Conservation (phyloP, 1,284 basidiomycete genomes). For the Sphaerobolus stellatus region DNA sequence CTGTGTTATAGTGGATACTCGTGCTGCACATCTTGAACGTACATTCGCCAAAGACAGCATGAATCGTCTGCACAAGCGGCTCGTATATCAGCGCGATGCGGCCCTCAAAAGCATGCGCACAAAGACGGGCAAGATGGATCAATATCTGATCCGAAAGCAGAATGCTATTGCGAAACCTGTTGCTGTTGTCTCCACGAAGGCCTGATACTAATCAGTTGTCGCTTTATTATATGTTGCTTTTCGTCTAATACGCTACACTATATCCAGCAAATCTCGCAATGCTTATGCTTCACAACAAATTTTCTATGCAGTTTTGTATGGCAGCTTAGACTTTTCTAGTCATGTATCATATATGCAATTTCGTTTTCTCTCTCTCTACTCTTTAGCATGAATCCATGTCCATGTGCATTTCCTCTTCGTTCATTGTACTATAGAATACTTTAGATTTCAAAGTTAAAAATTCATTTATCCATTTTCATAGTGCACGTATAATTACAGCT, state of each 20-base stretch:
- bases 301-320: background rate
- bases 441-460: too few relatives aligned
- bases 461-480: too few relatives aligned
- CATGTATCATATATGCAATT: too few relatives aligned
- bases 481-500: too few relatives aligned
- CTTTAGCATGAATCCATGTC: too few relatives aligned
- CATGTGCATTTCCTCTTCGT: too few relatives aligned
- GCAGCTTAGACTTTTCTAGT: background rate
- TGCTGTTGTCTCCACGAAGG: background rate
- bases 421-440: too few relatives aligned
- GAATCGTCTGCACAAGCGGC: slow-evolving; percentile 59
- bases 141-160: slow-evolving; percentile 1
- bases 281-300: background rate
- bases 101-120: slow-evolving; percentile 20
- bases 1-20: slow-evolving; percentile 58
- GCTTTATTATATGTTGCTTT: too few relatives aligned
- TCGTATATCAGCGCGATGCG: slow-evolving; percentile 56
- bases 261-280: background rate
- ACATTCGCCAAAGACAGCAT: slow-evolving; percentile 65
- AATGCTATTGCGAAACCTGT: too few relatives aligned
- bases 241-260: background rate
- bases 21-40: slow-evolving; percentile 69
- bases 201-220: too few relatives aligned
- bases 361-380: too few relatives aligned
- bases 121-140: slow-evolving; percentile 6